Evolutionary conservation across 2,329 filamentous ascomycete genomes (phyloP).

Genomic region (Botrytis cinerea): DNA sequence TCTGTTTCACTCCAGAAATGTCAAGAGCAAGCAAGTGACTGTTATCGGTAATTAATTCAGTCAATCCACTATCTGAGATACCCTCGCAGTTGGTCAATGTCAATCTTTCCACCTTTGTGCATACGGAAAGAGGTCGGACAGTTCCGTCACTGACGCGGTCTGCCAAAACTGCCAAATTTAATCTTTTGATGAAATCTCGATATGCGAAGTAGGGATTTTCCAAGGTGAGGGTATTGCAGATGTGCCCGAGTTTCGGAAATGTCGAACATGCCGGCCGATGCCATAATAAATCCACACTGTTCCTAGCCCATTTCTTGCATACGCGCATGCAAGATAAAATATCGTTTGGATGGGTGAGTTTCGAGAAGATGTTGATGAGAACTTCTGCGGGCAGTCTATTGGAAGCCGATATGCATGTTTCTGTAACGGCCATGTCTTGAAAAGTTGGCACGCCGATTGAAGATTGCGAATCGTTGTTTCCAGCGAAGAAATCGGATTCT

Average conservation of each 20-base stretch:
- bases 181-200: conserved; percentile 82
- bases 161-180: conserved; percentile 83
- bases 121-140: conserved; percentile 75
- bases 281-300: conserved; percentile 92
- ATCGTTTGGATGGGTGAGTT: conserved; percentile 74
- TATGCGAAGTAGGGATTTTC: conserved; percentile 84
- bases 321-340: conserved; percentile 88
- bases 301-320: conserved; percentile 90
- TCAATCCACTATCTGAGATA: conserved; percentile 81
- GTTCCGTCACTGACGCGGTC: conserved; percentile 84
- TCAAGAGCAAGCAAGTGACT: conserved; percentile 83
- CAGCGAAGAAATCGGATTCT: conserved; percentile 90
- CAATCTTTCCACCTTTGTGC: conserved; percentile 88
- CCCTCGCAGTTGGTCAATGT: conserved; percentile 88
- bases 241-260: conserved; percentile 77
- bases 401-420: conserved; percentile 74
- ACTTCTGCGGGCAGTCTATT: conserved; percentile 90
- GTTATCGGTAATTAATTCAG: conserved; percentile 77
- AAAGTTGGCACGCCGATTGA: conserved; percentile 81
- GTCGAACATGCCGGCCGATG: conserved; percentile 88
- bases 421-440: conserved; percentile 70
- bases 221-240: conserved; percentile 75
- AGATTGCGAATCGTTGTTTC: conserved; percentile 88
- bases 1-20: conserved; percentile 76
- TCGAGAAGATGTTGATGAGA: conserved; percentile 87